Base-by-base conservation (phyloP, 2,329 filamentous ascomycete species). In the Penicillium sp. region DNA sequence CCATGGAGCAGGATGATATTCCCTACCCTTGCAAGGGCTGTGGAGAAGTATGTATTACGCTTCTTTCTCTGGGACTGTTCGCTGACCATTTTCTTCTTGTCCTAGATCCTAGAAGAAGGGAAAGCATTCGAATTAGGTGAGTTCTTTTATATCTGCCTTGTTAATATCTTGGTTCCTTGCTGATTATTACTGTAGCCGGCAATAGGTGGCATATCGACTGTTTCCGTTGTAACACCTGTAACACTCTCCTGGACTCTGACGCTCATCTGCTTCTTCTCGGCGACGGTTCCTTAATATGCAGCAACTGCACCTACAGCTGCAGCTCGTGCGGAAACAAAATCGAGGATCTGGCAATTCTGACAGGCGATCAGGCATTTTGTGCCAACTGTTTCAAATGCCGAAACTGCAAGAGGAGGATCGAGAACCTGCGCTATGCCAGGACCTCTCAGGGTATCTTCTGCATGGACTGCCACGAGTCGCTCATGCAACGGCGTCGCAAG, bases 181-280 rank as follows among this genome's bases (percentile, higher is more conserved):
- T 70, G 62, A 71, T 66, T 43, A 18, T 23, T 20, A 67, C 64
- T 71, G 70, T 65, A 96, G 92, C 93, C 72, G 92, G 92, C 62
- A 94, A 96, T 74, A 85, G 93, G 82, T 97, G 93, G 94, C 94
- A 99, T 81, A 90, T 99, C 69, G 90, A 97, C 78, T 99, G 94
- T 80, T 99, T 99, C 78, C 89, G 92, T 71, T 97, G 93, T 82
- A 94, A 96, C 74, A 95, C 90, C 56, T 99, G 93, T 80, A 85
- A 86, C 68, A 97, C 92, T 59, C 86, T 97, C 57, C 91, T 99
- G 76, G 94, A 99, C 78, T 97, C 94, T 60, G 93, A 99, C 71
- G 94, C 94, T 66, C 97, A 97, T 75, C 87, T 99, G 50, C 86
- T 99, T 52, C 88, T 99, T 24, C 89, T 99, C 61, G 94, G 94